These are phyloP conservation scores for Candida golubevii DNA, from an alignment of 805 yeast species.

Conservation along the genomic window DNA sequence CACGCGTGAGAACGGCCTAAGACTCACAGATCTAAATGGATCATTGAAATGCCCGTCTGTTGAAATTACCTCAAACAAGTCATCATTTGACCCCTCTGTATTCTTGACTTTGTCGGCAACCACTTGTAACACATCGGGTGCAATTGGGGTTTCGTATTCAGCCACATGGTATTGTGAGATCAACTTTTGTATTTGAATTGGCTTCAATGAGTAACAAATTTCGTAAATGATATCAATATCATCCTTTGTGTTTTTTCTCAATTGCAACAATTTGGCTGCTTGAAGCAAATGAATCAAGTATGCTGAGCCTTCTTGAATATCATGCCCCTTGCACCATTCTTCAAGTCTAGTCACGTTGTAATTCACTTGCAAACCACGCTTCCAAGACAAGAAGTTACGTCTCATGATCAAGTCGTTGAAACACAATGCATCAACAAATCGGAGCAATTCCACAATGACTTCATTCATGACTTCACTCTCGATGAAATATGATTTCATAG, in stretches of 20 bases:
- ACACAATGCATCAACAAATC: slow-evolving; percentile 86
- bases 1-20: slow-evolving; percentile 73
- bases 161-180: slow-evolving; percentile 86
- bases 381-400: slow-evolving; percentile 93
- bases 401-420: slow-evolving; percentile 95
- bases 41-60: slow-evolving; percentile 75
- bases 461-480: slow-evolving; percentile 81
- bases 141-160: slow-evolving; percentile 90
- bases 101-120: slow-evolving; percentile 77
- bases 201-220: slow-evolving; percentile 89
- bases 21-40: slow-evolving; percentile 71
- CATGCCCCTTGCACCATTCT: slow-evolving; percentile 97
- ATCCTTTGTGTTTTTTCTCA: slow-evolving; percentile 81
- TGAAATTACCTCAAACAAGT: slow-evolving; percentile 66
- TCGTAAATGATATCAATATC: slow-evolving; percentile 92
- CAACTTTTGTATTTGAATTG: slow-evolving; percentile 92
- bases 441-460: slow-evolving; percentile 76
- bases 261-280: slow-evolving; percentile 88
- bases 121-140: slow-evolving; percentile 71
- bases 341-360: slow-evolving; percentile 94
- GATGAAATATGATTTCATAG: slow-evolving; percentile 85
- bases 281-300: slow-evolving; percentile 84
- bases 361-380: slow-evolving; percentile 93
- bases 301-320: slow-evolving; percentile 79
- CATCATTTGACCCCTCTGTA: slow-evolving; percentile 50